These are phyloP conservation scores for Hymenoscyphus salicellus DNA, from an alignment of 2,329 filamentous ascomycete species.

Conservation along the genomic window DNA sequence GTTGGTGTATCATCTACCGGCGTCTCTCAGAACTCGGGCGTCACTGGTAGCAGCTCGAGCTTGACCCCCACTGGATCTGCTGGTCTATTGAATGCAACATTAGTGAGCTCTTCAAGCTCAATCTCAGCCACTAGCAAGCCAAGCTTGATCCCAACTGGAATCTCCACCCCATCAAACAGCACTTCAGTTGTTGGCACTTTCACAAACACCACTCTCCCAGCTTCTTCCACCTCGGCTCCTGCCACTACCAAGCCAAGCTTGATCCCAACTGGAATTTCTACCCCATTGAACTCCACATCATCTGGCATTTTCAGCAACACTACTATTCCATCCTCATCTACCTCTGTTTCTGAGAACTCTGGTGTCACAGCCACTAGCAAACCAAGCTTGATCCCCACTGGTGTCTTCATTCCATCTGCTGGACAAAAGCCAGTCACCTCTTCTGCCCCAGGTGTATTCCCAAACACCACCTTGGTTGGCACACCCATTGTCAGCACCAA, in stretches of 20 bases:
- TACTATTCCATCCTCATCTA: too few relatives aligned
- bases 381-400: neutral
- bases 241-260: neutral
- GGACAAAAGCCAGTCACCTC: neutral
- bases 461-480: neutral
- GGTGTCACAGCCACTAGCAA: neutral
- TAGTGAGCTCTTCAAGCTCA: neutral
- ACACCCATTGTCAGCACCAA: neutral
- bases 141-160: neutral
- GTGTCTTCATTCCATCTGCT: neutral
- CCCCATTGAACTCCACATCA: neutral
- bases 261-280: neutral
- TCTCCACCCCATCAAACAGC: neutral
- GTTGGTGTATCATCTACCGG: conserved; percentile 14
- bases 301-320: too few relatives aligned
- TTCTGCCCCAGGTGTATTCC: neutral
- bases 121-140: neutral
- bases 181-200: neutral
- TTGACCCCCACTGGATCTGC: neutral
- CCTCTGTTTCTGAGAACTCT: neutral
- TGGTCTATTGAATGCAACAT: neutral
- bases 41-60: neutral
- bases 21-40: neutral
- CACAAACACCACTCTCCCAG: too few relatives aligned
- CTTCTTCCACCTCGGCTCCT: too few relatives aligned